Evolutionary conservation across 352 stramenopile genomes (phyloP).

Genomic region (Saprolegnia parasitica): DNA sequence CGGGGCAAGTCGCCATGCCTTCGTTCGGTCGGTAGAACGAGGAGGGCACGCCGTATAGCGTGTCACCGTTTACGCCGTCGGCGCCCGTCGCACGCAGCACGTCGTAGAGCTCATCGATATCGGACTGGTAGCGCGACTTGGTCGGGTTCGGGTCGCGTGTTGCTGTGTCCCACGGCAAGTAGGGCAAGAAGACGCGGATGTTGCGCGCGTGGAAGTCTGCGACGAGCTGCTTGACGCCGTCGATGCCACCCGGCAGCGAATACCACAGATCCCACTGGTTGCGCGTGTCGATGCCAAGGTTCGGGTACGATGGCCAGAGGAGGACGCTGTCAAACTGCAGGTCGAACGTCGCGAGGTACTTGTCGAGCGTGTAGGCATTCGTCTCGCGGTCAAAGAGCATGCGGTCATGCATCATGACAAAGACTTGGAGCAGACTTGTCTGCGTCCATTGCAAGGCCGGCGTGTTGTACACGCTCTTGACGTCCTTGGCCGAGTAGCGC

Average conservation of each 20-base stretch:
- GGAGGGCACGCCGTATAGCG: slow-evolving; percentile 79
- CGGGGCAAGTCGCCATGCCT: slow-evolving; percentile 38
- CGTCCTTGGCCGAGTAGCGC: slow-evolving; percentile 51
- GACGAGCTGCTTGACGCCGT: slow-evolving; percentile 45
- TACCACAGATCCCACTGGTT: slow-evolving; percentile 75
- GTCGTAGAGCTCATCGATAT: slow-evolving; percentile 50
- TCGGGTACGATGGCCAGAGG: slow-evolving; percentile 77
- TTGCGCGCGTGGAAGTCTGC: slow-evolving; percentile 52
- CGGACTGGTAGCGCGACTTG: slow-evolving; percentile 67
- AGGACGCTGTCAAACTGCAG: slow-evolving; percentile 73
- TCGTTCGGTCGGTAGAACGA: slow-evolving; percentile 74
- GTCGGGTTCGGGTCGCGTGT: slow-evolving; percentile 58
- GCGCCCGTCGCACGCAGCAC: slow-evolving; percentile 41
- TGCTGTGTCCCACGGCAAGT: slow-evolving; percentile 79
- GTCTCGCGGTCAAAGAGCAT: slow-evolving; percentile 62
- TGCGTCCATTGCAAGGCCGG: slow-evolving; percentile 62
- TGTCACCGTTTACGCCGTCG: slow-evolving; percentile 86
- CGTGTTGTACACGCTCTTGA: slow-evolving; percentile 72
- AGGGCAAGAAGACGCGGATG: slow-evolving; percentile 69
- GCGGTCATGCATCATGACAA: slow-evolving; percentile 74
- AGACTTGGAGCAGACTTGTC: slow-evolving; percentile 64
- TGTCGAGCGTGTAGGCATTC: slow-evolving; percentile 62
- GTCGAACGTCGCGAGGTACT: slow-evolving; percentile 58
- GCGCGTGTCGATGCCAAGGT: slow-evolving; percentile 76
- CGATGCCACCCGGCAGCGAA: slow-evolving; percentile 50